Evolutionary conservation across 2,329 filamentous ascomycete species (phyloP).

Genomic region (Fusarium austroafricanum): DNA sequence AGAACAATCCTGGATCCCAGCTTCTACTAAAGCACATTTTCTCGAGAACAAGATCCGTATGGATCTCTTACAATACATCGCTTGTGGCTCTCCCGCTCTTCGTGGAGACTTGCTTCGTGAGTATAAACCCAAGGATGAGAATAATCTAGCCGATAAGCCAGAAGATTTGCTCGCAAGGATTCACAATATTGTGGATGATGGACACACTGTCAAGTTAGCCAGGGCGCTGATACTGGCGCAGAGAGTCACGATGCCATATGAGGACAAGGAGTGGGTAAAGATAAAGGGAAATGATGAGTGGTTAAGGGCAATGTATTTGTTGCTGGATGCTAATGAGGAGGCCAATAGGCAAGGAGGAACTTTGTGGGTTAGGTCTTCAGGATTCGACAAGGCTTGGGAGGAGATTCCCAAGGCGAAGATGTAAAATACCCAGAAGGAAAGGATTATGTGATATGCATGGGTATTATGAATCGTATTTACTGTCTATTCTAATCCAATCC

Average conservation of each 20-base stretch:
- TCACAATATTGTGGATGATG: slow-evolving; percentile 73
- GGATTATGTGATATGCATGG: slow-evolving; percentile 32
- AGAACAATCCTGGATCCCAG: slow-evolving; percentile 68
- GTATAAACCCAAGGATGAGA: slow-evolving; percentile 66
- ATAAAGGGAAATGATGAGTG: slow-evolving; percentile 69
- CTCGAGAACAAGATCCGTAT: slow-evolving; percentile 85
- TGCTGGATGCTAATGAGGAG: slow-evolving; percentile 70
- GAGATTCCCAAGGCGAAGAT: slow-evolving; percentile 47
- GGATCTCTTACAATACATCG: slow-evolving; percentile 80
- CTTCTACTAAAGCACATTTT: slow-evolving; percentile 72
- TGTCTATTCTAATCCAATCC: slow-evolving; percentile 62
- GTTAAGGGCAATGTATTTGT: slow-evolving; percentile 69
- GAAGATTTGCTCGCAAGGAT: slow-evolving; percentile 62
- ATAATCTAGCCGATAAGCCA: slow-evolving; percentile 59
- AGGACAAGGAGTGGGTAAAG: slow-evolving; percentile 60
- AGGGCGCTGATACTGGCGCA: slow-evolving; percentile 76
- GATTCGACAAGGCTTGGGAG: slow-evolving; percentile 75
- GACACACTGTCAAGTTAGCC: slow-evolving; percentile 81
- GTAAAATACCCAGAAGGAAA: slow-evolving; percentile 12
- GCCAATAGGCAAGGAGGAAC: slow-evolving; percentile 49
- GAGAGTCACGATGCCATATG: slow-evolving; percentile 59
- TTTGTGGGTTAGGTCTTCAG: slow-evolving; percentile 71
- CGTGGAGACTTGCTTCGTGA: slow-evolving; percentile 66
- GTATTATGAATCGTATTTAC: slow-evolving; percentile 43
- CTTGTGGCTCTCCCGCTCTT: slow-evolving; percentile 71